Conservation (phyloP, 108 stramenopile genomes). For the Nannochloropsis granulata region DNA sequence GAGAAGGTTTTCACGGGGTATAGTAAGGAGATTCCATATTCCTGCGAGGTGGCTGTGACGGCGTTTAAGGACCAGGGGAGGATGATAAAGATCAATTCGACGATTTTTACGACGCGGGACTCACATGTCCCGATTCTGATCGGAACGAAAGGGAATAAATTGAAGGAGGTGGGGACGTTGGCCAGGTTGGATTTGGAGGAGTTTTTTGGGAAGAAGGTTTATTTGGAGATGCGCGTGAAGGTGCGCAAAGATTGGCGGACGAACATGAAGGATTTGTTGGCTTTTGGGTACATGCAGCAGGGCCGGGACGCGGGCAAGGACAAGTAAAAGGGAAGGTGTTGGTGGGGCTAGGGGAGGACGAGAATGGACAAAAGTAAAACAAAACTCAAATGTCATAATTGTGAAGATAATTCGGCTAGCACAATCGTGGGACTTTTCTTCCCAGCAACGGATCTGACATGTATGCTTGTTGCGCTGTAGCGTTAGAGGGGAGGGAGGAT, state of each 20-base stretch:
- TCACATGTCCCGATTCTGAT: conserved; percentile 82
- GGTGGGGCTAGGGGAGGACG: too few species aligned
- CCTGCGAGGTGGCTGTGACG: conserved; percentile 70
- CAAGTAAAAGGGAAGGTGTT: neutral
- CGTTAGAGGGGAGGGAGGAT: neutral
- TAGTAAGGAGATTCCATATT: conserved; percentile 59
- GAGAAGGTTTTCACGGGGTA: conserved; percentile 29
- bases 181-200: conserved; percentile 42
- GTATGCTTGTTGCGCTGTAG: neutral
- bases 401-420: too few species aligned
- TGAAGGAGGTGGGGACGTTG: conserved; percentile 64
- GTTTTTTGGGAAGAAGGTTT: conserved; percentile 39
- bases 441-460: neutral
- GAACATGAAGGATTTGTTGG: conserved; percentile 51
- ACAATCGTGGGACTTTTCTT: too few species aligned
- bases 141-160: conserved; percentile 62
- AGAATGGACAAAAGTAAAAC: too few species aligned
- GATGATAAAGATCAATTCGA: conserved; percentile 54
- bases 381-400: too few species aligned
- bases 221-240: conserved; percentile 63
- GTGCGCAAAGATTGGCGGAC: conserved; percentile 88
- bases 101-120: conserved; percentile 63
- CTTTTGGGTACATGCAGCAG: conserved; percentile 55
- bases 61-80: conserved; percentile 63
- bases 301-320: neutral